Conservation (phyloP, 257 asterid species). For the Verbena officinalis region DNA sequence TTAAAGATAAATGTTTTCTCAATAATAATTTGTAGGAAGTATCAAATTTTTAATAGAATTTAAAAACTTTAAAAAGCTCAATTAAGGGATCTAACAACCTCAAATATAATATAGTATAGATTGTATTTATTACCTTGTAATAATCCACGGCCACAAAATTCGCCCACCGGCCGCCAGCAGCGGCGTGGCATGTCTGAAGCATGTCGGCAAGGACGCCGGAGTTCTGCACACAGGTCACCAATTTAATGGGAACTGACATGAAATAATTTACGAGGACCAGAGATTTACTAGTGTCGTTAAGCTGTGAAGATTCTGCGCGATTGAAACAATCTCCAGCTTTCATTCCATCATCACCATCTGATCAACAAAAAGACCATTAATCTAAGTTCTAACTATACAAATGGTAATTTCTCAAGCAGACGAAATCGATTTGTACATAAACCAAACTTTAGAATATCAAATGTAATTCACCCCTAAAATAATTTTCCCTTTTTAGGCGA, state of each 20-base stretch:
- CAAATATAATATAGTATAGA: too few relatives aligned
- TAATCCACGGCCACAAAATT: slow-evolving; percentile 80
- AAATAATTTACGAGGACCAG: slow-evolving; percentile 72
- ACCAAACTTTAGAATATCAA: too few relatives aligned
- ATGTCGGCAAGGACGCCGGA: slow-evolving; percentile 56
- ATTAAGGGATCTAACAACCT: too few relatives aligned
- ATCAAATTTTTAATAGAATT: too few relatives aligned
- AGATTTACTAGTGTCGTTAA: slow-evolving; percentile 64
- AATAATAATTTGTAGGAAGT: too few relatives aligned
- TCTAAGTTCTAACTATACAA: too few relatives aligned
- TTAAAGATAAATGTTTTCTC: too few relatives aligned
- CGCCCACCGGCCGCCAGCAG: slow-evolving; percentile 77
- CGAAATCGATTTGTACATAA: too few relatives aligned
- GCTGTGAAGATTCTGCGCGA: slow-evolving; percentile 65
- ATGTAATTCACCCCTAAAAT: too few relatives aligned
- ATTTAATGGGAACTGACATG: slow-evolving; percentile 57
- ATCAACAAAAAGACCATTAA: background rate
- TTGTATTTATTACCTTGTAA: slow-evolving; percentile 70
- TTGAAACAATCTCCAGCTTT: slow-evolving; percentile 60
- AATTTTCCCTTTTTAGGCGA: too few relatives aligned
- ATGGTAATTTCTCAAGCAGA: too few relatives aligned
- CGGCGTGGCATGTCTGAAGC: slow-evolving; percentile 59
- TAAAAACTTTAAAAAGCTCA: too few relatives aligned
- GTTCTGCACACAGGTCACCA: slow-evolving; percentile 63
- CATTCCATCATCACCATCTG: slow-evolving; percentile 91